Evolutionary conservation across 495 filamentous ascomycete species (phyloP), one percentile per base, ranked within the genome.

Genomic region (Aspergillus leporis): DNA sequence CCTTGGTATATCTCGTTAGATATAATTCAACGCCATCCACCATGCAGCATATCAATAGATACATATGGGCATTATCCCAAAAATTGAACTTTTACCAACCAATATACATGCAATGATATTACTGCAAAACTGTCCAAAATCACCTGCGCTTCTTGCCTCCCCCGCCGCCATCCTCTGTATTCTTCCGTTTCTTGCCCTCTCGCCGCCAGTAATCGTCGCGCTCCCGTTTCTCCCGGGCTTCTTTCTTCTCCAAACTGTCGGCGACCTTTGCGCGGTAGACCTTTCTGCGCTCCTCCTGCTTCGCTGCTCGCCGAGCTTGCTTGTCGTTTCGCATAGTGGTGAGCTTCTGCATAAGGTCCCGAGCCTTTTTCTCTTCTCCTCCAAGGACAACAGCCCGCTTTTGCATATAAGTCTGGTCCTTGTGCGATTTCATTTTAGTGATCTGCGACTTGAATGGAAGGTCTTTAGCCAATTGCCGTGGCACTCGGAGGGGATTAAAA

Each of bases 371-470:
- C 81, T 98, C 94, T 69, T 97, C 95, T 45, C 82, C 83, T 22
- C 83, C 83, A 4, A 91, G 71, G 56, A 97, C 89, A 28, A 97
- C 92, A 2, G 92, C 93, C 14, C 94, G 88, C 79, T 96, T 95
- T 78, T 93, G 90, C 82, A 95, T 78, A 67, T 98, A 98, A 19
- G 94, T 96, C 72, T 89, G 75, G 66, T 87, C 88, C 70, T 83
- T 86, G 75, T 89, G 90, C 40, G 85, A 81, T 72, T 87, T 87
- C 82, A 88, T 96, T 70, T 85, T 80, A 46, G 86, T 81, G 69
- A 96, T 92, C 73, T 98, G 95, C 12, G 89, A 93, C 70, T 92
- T 93, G 83, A 89, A 98, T 6, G 94, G 94, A 1, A 98, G 85
- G 0, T 91, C 86, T 12, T 90, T 86, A 18, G 91, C 91, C 21